Conservation (phyloP, 2,329 filamentous ascomycete species). For the Pseudogymnoascus sp. region DNA sequence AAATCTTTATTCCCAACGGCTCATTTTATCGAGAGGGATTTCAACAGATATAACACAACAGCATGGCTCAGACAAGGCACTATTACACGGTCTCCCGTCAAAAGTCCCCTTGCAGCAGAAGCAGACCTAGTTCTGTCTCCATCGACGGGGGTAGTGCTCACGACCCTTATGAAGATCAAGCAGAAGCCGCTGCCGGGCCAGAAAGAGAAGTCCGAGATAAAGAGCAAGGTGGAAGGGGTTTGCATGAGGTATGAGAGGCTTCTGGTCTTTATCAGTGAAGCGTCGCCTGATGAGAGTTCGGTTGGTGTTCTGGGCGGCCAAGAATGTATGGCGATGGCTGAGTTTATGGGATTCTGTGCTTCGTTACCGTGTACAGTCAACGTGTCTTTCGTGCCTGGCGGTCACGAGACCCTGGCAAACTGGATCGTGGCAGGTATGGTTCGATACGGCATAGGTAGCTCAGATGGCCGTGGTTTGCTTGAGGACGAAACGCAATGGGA, state of each 20-base stretch:
- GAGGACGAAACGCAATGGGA: slow-evolving; percentile 60
- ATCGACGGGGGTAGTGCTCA: slow-evolving; percentile 58
- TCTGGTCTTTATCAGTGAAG: slow-evolving; percentile 58
- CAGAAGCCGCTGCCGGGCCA: slow-evolving; percentile 63
- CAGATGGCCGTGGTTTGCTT: slow-evolving; percentile 29
- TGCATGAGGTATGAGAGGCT: slow-evolving; percentile 57
- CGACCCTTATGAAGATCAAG: slow-evolving; percentile 61
- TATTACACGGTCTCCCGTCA: slow-evolving; percentile 28
- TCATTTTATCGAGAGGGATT: slow-evolving; percentile 54
- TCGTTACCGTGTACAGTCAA: slow-evolving; percentile 33
- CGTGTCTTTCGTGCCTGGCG: slow-evolving; percentile 42
- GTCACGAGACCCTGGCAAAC: slow-evolving; percentile 38
- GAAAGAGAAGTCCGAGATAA: slow-evolving; percentile 38
- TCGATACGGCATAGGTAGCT: slow-evolving; percentile 30
- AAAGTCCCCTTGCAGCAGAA: slow-evolving; percentile 41
- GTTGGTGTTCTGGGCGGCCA: slow-evolving; percentile 16
- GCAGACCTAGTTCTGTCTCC: slow-evolving; percentile 69
- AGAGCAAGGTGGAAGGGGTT: slow-evolving; percentile 38
- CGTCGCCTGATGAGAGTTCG: slow-evolving; percentile 36
- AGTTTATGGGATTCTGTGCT: slow-evolving; percentile 24
- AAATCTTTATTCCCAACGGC: slow-evolving; percentile 40
- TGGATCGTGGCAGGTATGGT: slow-evolving; percentile 49
- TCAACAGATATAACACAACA: slow-evolving; percentile 32
- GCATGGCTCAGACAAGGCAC: slow-evolving; percentile 27
- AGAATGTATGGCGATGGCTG: slow-evolving; percentile 20